Conservation (phyloP, 2,329 filamentous ascomycete genomes). For the Colletotrichum chrysophilum region DNA sequence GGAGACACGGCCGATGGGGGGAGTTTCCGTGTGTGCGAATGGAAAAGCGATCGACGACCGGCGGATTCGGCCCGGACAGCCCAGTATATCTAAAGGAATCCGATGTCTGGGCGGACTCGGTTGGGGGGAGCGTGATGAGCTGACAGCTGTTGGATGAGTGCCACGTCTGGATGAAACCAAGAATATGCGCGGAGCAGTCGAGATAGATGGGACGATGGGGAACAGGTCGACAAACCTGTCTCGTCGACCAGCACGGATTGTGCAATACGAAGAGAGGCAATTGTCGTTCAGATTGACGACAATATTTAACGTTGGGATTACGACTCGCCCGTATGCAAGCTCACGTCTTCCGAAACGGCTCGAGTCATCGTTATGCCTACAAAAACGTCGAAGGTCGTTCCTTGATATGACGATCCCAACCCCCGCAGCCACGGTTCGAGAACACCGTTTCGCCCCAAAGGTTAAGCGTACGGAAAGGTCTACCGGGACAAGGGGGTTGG, state of each 20-base stretch:
- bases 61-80: background rate
- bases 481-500: constrained; percentile 9
- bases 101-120: background rate
- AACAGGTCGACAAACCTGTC: background rate
- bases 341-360: constrained; percentile 16
- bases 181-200: background rate
- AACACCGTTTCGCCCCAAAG: constrained; percentile 16
- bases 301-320: constrained; percentile 7
- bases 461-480: constrained; percentile 5
- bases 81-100: background rate
- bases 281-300: constrained; percentile 12
- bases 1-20: background rate
- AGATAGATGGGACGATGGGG: background rate
- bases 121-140: background rate
- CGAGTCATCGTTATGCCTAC: constrained; percentile 12
- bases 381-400: constrained; percentile 7
- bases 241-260: background rate
- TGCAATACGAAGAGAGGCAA: background rate
- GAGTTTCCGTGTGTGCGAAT: background rate
- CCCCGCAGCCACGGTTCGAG: constrained; percentile 8
- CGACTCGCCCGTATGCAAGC: constrained; percentile 1
- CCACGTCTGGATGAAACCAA: background rate
- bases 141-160: background rate
- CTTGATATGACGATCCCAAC: constrained; percentile 4
- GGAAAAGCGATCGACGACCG: background rate